Evolutionary conservation across 2,329 filamentous ascomycete genomes (phyloP), one percentile per base, ranked within the genome.

Genomic region (Lachnum nothofagi): DNA sequence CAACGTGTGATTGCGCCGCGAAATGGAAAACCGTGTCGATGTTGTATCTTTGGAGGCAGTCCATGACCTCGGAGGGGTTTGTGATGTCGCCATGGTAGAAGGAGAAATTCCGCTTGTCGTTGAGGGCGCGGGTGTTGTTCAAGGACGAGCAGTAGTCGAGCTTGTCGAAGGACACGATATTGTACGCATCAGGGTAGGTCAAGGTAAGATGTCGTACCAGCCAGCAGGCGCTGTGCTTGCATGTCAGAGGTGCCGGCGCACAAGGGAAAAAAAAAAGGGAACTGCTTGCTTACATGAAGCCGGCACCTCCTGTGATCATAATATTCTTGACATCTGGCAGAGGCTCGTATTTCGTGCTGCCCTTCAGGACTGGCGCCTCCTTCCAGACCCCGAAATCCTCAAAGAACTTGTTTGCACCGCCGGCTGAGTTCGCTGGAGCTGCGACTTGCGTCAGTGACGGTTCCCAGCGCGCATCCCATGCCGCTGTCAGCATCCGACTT

Each of bases 11-110:
- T 68, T 90, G 85, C n/a, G 88, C 88, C 3, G 88, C 88, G 61
- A 93, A 90, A 67, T 91, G 87, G 66, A 91, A 82, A 53, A 93
- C 77, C 44, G 86, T 89, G 65, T 91, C 88, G 60, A 91, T 85
- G 27, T 79, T 76, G 70, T 88, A 75, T 52, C 80, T 77, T 65
- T 85, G 77, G 62, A 91, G 76, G 63, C 83, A 88, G 59, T 79
- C 77, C 54, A 86, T 75, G 2, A 91, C 85, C 60, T 87, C 80
- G 5, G 73, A 71, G 1, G 82, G 82, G 55, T 84, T 82, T 25
- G 84, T 89, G 57, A 91, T 81, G 61, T 91, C 86, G 47, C 88
- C 87, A 64, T 87, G 82, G 66, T 88, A 85, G 65, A 91, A 91
- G 24, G 75, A 78, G 67, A 91, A 93, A 68, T 91, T 91, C 46